These are phyloP conservation scores for Rhodosporidiobolus odoratus DNA, from an alignment of 768 basidiomycete species.

Conservation along the genomic window DNA sequence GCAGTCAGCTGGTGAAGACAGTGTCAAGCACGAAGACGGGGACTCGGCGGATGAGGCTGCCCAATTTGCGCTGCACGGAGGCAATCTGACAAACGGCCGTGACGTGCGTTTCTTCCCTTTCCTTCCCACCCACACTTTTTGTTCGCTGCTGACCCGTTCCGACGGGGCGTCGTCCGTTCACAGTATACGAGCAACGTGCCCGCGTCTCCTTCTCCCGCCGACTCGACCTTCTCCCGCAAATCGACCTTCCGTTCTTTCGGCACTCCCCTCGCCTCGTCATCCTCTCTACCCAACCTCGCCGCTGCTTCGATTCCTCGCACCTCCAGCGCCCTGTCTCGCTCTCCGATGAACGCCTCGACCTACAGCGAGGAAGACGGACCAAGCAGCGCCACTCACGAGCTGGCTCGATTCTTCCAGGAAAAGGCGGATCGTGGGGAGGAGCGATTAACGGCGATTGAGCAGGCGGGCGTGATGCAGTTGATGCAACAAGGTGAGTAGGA, in stretches of 20 bases:
- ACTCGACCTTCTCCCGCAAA: background rate
- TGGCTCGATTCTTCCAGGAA: conserved; percentile 31
- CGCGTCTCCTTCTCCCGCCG: conserved; percentile 17
- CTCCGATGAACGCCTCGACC: background rate
- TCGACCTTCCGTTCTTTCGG: background rate
- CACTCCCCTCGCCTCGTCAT: background rate
- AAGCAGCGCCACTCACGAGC: conserved; percentile 20
- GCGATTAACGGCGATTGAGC: conserved; percentile 25
- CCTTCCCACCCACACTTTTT: no score
- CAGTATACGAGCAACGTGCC: conserved; percentile 13
- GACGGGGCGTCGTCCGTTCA: no score
- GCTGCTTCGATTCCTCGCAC: background rate
- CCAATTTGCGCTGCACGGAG: conserved; percentile 11
- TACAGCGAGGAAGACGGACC: background rate
- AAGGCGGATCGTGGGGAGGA: conserved; percentile 33
- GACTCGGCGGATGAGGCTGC: conserved; percentile 17
- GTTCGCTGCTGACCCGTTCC: no score
- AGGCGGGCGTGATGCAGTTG: conserved; percentile 33
- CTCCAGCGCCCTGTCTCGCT: background rate
- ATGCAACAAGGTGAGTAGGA: conserved; percentile 34
- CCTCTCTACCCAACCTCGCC: conserved; percentile 23
- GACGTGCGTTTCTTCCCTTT: background rate
- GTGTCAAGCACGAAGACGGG: background rate
- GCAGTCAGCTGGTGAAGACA: background rate
- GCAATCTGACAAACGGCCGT: background rate